Conservation (phyloP, 2,329 filamentous ascomycete genomes). For the Colletotrichum noveboracense region DNA sequence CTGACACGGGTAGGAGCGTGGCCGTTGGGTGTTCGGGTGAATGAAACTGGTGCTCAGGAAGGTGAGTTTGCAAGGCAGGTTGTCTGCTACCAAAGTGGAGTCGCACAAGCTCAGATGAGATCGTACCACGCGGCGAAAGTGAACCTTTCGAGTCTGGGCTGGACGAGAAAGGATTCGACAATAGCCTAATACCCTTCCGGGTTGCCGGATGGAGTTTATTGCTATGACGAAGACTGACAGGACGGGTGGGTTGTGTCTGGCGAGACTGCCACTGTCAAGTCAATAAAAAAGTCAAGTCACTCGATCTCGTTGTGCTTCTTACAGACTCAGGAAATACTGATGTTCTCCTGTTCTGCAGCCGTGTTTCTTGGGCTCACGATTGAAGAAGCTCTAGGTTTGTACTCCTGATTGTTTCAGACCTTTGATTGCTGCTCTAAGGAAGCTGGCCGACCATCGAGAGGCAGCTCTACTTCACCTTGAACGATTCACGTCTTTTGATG, state of each 20-base stretch:
- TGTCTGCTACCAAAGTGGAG: neutral
- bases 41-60: neutral
- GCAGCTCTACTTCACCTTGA: neutral
- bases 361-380: neutral
- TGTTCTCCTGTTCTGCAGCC: neutral
- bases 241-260: neutral
- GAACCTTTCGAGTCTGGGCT: neutral
- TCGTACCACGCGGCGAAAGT: neutral
- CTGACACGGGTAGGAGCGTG: neutral
- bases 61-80: neutral
- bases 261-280: neutral
- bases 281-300: neutral
- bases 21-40: neutral
- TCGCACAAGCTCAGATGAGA: neutral
- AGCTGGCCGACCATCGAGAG: neutral
- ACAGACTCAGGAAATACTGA: neutral
- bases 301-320: neutral
- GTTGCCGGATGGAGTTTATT: neutral
- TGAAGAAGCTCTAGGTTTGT: neutral
- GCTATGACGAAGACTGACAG: neutral
- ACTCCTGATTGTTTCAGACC: neutral
- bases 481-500: neutral
- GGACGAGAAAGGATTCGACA: neutral
- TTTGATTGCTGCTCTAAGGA: neutral
- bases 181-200: neutral